Percentiles rank a stretch among this genome's conserved stretches.
Conservation (phyloP, 192 early-diverging fungal genomes). For the Linnemannia zychae region DNA sequence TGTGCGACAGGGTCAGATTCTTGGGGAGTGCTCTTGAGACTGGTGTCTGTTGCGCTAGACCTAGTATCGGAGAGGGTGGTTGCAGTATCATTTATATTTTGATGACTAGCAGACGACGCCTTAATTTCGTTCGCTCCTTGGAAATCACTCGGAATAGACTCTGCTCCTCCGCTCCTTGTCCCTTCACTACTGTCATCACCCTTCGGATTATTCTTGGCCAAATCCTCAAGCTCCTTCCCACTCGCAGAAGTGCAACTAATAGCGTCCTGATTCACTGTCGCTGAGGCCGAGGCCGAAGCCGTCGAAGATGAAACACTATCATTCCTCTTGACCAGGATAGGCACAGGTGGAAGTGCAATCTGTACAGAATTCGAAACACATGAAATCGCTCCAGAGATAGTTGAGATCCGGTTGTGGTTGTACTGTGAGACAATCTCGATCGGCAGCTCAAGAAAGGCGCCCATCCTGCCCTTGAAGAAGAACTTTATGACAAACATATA, state of each 20-base stretch:
- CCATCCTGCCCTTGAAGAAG: conserved; percentile 51
- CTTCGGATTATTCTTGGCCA: not conserved
- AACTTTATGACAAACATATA: conserved; percentile 56
- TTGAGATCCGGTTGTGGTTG: conserved; percentile 53
- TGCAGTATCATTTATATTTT: not conserved
- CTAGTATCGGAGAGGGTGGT: not conserved
- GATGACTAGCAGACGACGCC: not conserved
- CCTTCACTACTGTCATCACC: not conserved
- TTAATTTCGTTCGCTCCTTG: not conserved
- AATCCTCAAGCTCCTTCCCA: not conserved
- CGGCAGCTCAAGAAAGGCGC: conserved; percentile 46
- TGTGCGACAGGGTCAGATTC: not conserved
- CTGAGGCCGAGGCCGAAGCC: not conserved
- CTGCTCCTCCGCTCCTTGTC: not conserved
- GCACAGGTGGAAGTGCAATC: conserved; percentile 40
- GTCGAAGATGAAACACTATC: not conserved
- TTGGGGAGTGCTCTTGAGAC: not conserved
- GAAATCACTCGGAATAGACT: not conserved
- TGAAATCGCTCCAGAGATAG: conserved; percentile 46
- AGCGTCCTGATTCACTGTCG: not conserved
- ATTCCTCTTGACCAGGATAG: conserved; percentile 27
- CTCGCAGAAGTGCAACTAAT: not conserved
- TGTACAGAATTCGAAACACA: conserved; percentile 53
- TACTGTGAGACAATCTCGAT: conserved; percentile 53
- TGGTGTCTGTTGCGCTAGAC: not conserved